A percentile compares a stretch with the other conserved stretches of the same genome.
These are phyloP conservation scores for Ascochyta pisi DNA, from an alignment of 2,329 filamentous ascomycete species.

Conservation along the genomic window DNA sequence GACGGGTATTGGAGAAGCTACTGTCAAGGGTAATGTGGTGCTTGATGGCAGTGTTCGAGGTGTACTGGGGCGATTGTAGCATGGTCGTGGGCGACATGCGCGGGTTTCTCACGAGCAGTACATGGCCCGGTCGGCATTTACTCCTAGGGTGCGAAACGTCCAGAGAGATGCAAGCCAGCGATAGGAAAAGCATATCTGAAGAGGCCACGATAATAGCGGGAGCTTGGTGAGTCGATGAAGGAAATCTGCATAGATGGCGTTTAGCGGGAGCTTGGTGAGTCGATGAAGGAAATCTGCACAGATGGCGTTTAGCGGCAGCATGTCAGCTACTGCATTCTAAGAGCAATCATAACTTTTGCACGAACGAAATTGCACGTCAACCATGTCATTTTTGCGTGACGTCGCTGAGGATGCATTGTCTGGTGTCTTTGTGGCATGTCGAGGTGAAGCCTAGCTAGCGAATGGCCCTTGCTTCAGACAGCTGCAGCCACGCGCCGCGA, in stretches of 20 bases:
- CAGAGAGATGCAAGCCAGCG: not conserved
- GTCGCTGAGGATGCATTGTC: not conserved
- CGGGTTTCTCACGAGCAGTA: not conserved
- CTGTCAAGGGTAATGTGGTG: constrained; percentile 62
- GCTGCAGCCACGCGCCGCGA: not conserved
- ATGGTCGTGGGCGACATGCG: not conserved
- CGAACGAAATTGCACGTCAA: not conserved
- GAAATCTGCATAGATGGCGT: not conserved
- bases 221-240: not conserved
- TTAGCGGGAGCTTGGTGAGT: not conserved
- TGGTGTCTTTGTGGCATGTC: not conserved
- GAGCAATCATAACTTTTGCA: not conserved
- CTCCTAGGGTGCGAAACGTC: not conserved
- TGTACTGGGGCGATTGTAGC: constrained; percentile 41
- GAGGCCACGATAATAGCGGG: not conserved
- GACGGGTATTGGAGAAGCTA: constrained; percentile 63
- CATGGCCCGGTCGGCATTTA: not conserved
- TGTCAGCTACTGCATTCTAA: not conserved
- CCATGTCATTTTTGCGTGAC: too few relatives aligned
- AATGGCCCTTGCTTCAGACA: constrained; percentile 1
- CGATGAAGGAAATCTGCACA: not conserved
- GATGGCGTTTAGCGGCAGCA: constrained; percentile 3
- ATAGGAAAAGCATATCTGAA: not conserved
- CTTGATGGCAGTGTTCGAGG: constrained; percentile 63
- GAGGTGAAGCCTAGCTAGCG: not conserved